phyloP scores from a whole-genome alignment of 2,329 filamentous ascomycete genomes.

The Metarhizium brunneum region DNA sequence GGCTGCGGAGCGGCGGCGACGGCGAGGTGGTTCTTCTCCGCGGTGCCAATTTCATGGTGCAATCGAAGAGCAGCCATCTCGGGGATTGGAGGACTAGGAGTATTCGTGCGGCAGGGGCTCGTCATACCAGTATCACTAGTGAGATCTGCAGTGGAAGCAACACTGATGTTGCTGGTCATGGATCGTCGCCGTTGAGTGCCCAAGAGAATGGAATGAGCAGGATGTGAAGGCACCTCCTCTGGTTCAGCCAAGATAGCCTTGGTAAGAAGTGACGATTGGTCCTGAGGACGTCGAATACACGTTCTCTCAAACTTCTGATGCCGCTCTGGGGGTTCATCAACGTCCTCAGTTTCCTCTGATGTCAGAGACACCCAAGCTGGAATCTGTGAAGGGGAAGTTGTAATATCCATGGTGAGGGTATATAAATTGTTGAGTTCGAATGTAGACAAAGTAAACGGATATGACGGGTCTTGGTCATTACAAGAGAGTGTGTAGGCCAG shows the following conservation, averaged over 20 bases:
- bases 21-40: constrained; percentile 17
- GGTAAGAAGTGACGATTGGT: constrained; percentile 77
- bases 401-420: constrained; percentile 17
- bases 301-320: constrained; percentile 36
- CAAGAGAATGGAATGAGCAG: constrained; percentile 25
- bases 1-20: constrained; percentile 31
- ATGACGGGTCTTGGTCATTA: not conserved
- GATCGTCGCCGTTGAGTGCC: constrained; percentile 45
- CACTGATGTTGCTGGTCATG: constrained; percentile 70
- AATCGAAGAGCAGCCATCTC: constrained; percentile 40
- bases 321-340: constrained; percentile 80
- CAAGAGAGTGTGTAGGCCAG: not conserved
- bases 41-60: constrained; percentile 17
- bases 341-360: constrained; percentile 61
- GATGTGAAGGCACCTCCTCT: constrained; percentile 42
- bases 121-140: constrained; percentile 92
- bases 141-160: constrained; percentile 77
- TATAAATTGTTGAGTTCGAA: not conserved
- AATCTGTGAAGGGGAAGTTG: constrained; percentile 15
- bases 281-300: constrained; percentile 35
- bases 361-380: constrained; percentile 25
- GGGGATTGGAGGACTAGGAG: constrained; percentile 77
- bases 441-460: not conserved
- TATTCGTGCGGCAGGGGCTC: constrained; percentile 78
- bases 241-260: constrained; percentile 65